phyloP scores from a whole-genome alignment of 345 rosid genomes.

The Diplotaxis tenuifolia region DNA sequence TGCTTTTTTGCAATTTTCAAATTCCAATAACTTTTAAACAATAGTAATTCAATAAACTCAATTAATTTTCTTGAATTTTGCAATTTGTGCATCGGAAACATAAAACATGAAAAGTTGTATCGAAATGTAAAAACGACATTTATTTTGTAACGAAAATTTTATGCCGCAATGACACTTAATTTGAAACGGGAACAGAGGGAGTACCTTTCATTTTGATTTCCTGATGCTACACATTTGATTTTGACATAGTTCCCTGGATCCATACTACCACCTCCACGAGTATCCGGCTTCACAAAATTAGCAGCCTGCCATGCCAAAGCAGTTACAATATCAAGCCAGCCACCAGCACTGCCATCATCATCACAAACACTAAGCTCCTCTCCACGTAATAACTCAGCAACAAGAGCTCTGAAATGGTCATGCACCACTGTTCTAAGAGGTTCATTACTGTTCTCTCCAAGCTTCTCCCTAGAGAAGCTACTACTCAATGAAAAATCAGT shows the following conservation, averaged over 20 bases:
- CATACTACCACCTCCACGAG: conserved; percentile 98
- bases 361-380: conserved; percentile 56
- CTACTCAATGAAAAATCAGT: conserved; percentile 66
- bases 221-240: conserved; percentile 89
- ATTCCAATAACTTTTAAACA: too few species aligned
- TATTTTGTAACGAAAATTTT: too few species aligned
- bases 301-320: conserved; percentile 94
- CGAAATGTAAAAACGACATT: too few species aligned
- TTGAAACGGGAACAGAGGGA: too few species aligned
- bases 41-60: too few species aligned
- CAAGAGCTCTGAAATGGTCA: conserved; percentile 96
- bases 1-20: too few species aligned
- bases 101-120: too few species aligned
- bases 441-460: conserved; percentile 62
- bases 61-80: too few species aligned
- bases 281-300: conserved; percentile 89
- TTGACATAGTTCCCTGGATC: conserved; percentile 94
- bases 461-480: conserved; percentile 77
- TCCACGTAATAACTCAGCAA: conserved; percentile 75
- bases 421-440: conserved; percentile 73
- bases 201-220: conserved; percentile 89
- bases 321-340: conserved; percentile 86
- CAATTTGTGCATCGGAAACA: too few species aligned
- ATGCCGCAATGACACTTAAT: too few species aligned
- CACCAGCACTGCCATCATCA: conserved; percentile 50